phyloP scores from a whole-genome alignment of 2,329 filamentous ascomycete species.

The Diaporthe humulicola region DNA sequence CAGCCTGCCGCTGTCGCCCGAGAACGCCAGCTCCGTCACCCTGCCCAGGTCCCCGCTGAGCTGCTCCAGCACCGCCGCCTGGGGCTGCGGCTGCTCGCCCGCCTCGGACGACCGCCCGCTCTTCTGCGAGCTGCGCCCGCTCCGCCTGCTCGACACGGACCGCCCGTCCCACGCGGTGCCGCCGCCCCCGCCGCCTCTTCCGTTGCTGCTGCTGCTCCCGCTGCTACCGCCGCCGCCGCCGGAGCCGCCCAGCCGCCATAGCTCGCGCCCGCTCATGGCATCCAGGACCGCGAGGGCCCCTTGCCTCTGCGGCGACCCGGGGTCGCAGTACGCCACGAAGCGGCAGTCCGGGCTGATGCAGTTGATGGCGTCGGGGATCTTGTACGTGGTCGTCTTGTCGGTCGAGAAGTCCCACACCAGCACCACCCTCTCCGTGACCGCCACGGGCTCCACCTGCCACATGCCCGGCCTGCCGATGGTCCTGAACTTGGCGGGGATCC shows the following conservation, averaged over 20 bases:
- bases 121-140: slow-evolving; percentile 23
- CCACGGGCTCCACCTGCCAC: slow-evolving; percentile 51
- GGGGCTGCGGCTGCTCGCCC: not conserved
- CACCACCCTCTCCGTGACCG: slow-evolving; percentile 51
- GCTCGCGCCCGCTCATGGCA: slow-evolving; percentile 51
- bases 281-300: slow-evolving; percentile 54
- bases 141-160: slow-evolving; percentile 10
- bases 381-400: slow-evolving; percentile 53
- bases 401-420: slow-evolving; percentile 56
- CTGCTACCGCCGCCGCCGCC: slow-evolving; percentile 49
- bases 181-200: slow-evolving; percentile 48
- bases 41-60: slow-evolving; percentile 48
- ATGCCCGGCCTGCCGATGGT: slow-evolving; percentile 48
- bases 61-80: slow-evolving; percentile 31
- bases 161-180: slow-evolving; percentile 41
- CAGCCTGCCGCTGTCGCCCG: slow-evolving; percentile 52
- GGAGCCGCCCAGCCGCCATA: slow-evolving; percentile 54
- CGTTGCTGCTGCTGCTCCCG: slow-evolving; percentile 40
- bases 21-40: slow-evolving; percentile 55
- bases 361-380: slow-evolving; percentile 54
- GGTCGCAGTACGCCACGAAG: slow-evolving; percentile 56
- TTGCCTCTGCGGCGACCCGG: slow-evolving; percentile 47
- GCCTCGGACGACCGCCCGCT: slow-evolving; percentile 32
- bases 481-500: slow-evolving; percentile 55
- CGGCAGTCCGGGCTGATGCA: slow-evolving; percentile 57